Conservation (phyloP, 192 early-diverging fungal genomes). For the Coemansia sp. region DNA sequence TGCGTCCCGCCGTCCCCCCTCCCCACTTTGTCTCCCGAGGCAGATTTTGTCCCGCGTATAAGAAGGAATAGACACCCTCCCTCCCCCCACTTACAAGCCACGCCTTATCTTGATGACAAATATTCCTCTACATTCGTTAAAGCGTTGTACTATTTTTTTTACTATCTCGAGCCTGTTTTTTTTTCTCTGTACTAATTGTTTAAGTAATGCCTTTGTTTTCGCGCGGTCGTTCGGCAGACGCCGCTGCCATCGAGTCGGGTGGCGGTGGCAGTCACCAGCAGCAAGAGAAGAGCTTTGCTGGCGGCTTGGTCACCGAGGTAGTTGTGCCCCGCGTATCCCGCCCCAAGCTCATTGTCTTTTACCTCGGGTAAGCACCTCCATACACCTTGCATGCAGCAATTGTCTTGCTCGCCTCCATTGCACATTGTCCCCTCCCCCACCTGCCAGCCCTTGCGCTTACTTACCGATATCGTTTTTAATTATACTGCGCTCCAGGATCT, state of each 20-base stretch:
- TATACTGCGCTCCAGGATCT: not conserved
- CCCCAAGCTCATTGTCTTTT: constrained; percentile 39
- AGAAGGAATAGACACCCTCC: constrained; percentile 1
- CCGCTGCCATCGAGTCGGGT: not conserved
- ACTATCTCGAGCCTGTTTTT: not conserved
- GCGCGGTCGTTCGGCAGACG: not conserved
- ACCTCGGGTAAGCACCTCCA: constrained; percentile 36
- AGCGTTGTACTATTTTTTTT: constrained; percentile 7
- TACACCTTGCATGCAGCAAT: not conserved
- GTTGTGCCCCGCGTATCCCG: constrained; percentile 24
- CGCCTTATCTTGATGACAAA: not conserved
- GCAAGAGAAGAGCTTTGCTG: constrained; percentile 21
- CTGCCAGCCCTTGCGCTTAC: too few species aligned
- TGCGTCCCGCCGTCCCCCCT: not conserved
- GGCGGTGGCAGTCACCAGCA: not conserved
- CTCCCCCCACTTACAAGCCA: too few species aligned
- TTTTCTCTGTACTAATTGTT: constrained; percentile 11
- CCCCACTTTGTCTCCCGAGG: constrained; percentile 1
- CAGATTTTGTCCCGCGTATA: not conserved
- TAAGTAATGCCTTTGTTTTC: constrained; percentile 4
- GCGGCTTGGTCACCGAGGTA: constrained; percentile 28
- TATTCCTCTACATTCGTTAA: not conserved
- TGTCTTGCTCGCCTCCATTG: not conserved
- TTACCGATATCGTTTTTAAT: too few species aligned
- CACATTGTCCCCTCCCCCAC: too few species aligned